These are phyloP conservation scores for Dysphania ambrosioides DNA, from an alignment of 148 eudicot species.

Conservation along the genomic window DNA sequence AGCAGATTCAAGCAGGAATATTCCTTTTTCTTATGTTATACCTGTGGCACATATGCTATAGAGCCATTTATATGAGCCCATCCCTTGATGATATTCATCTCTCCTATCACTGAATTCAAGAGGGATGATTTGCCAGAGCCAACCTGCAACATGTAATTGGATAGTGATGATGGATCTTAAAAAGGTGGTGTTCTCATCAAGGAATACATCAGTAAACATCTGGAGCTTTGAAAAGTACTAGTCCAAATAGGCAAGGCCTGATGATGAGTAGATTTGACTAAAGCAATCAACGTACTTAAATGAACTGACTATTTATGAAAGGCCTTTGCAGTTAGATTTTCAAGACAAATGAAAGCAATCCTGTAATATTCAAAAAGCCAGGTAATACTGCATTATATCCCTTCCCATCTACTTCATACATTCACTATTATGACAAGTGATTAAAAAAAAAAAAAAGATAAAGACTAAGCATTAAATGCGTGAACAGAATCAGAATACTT, in stretches of 20 bases:
- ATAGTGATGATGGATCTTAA: conserved; percentile 2
- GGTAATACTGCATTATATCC: neutral
- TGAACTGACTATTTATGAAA: neutral
- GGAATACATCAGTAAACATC: neutral
- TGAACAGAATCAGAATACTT: neutral
- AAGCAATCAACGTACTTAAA: neutral
- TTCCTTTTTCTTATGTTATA: conserved; percentile 11
- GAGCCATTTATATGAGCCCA: conserved; percentile 54
- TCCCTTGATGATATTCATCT: conserved; percentile 66
- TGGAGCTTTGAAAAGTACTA: neutral
- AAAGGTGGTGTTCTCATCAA: neutral
- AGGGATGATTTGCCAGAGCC: conserved; percentile 98
- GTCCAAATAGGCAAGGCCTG: neutral
- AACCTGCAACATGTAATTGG: conserved; percentile 45
- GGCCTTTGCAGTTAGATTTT: neutral
- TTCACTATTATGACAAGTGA: neutral
- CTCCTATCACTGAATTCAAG: conserved; percentile 65
- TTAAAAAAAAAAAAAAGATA: neutral
- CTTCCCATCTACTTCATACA: neutral
- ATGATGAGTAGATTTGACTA: conserved; percentile 3
- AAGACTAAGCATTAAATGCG: too few species aligned
- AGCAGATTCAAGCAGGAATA: neutral
- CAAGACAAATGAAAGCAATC: neutral
- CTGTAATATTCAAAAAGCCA: neutral
- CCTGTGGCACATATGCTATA: conserved; percentile 89